Base-by-base conservation (phyloP, 2,329 filamentous ascomycete species). In the Tricladium varicosporioides region DNA sequence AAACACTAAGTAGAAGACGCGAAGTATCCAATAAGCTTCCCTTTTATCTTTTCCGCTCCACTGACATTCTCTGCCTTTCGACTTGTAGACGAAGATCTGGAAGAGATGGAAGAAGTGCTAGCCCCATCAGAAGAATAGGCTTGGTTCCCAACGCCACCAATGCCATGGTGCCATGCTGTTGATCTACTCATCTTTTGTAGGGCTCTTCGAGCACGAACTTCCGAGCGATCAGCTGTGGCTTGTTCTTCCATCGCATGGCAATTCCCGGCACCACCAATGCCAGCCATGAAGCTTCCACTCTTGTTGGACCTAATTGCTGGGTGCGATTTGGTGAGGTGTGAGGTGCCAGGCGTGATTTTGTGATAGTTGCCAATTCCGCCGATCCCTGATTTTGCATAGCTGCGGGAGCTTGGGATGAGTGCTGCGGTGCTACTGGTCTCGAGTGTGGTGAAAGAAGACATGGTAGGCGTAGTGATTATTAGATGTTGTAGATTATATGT, bases 71-170 rank as follows among this genome's bases (percentile, higher is more conserved):
- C 27, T 27, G 50, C 31, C 2, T 43, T 50, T 33, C 32, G 16
- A 31, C 16, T 11, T 4, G 36, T n/a, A 40, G n/a, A 19, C 2
- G 36, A 50, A 16, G 56, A 50, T 18, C 40, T 43, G 15, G 51
- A 49, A 5, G 50, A 46, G 45, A 47, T 43, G 15, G 51, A 49
- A 11, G 50, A 46, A 48, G 47, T 11, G 11, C 16, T 14, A 18
- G 32, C 52, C 19, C 5, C 48, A 49, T 46, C 19, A 16, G 33
- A n/a, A 31, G 48, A 48, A 5, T 31, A 40, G 22, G 56, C 44
- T 46, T 51, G 56, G 49, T 68, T 69, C 5, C 67, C 67, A 10
- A 58, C 51, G 1, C 64, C 66, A 14, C 65, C 66, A 48, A 69
- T 63, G 5, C 60, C 60, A 31, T 57, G 33, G 45, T 62, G 51